A percentile compares a stretch with the other conserved stretches of the same genome.
Conservation (phyloP, 75 land plant genomes). For the Pinus taeda region DNA sequence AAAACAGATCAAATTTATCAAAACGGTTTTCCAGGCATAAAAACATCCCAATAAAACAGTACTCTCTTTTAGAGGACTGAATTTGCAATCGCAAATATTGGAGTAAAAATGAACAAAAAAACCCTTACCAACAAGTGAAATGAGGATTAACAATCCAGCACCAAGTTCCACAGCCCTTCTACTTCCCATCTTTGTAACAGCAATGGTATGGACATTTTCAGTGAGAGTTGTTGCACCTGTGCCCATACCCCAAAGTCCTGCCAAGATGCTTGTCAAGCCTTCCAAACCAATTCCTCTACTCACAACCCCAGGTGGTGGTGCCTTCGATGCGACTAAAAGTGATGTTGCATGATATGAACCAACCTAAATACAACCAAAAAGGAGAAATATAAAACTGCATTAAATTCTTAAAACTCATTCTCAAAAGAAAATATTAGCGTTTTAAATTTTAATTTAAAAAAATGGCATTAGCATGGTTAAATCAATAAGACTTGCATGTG, state of each 20-base stretch:
- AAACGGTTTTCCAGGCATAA: neutral
- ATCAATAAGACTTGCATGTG: neutral
- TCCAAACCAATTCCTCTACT: slow-evolving; percentile 92
- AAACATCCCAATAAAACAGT: neutral
- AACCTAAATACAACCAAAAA: slow-evolving; percentile 44
- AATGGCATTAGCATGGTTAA: neutral
- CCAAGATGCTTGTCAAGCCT: slow-evolving; percentile 83
- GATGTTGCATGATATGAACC: slow-evolving; percentile 98
- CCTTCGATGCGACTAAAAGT: slow-evolving; percentile 84
- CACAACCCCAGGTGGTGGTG: slow-evolving; percentile 89
- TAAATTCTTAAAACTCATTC: neutral
- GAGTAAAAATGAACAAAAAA: neutral
- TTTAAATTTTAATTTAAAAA: neutral
- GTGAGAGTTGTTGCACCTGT: slow-evolving; percentile 87
- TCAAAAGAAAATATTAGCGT: neutral
- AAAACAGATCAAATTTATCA: neutral
- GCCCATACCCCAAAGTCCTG: slow-evolving; percentile 96
- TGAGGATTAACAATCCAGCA: slow-evolving; percentile 66
- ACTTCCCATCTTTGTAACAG: slow-evolving; percentile 97
- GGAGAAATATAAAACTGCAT: neutral
- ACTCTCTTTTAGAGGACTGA: neutral
- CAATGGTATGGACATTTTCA: slow-evolving; percentile 97
- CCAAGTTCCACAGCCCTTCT: slow-evolving; percentile 85
- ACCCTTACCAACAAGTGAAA: slow-evolving; percentile 75
- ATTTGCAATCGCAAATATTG: neutral